Base-by-base conservation (phyloP, 192 early-diverging fungal species). In the Martensiomyces pterosporus region DNA sequence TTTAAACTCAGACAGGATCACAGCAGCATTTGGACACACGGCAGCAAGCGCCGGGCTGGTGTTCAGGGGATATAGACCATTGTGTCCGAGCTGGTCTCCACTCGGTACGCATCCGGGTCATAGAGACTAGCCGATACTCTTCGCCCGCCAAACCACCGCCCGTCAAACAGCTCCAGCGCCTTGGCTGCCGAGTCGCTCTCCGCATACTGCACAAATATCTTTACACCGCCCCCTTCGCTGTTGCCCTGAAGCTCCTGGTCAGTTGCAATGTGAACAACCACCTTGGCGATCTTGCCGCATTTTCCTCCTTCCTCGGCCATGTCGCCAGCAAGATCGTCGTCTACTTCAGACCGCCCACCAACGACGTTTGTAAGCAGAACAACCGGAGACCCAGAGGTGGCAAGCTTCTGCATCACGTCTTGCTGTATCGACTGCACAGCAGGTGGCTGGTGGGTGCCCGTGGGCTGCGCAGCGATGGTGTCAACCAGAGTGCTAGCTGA, bases 61-160 rank as follows among this genome's bases (percentile, higher is more conserved):
- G 29, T 22, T 22, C 50, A 57, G 10, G 71, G 71, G 6, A 75
- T 68, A 21, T 55, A 75, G 9, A 75, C 60, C 64, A 75, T 67
- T 3, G 71, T 75, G 23, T 75, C 71, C 2, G 71, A 19, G 43
- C 72, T 68, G 7, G 72, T 75, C 22, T 75, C 23, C 43, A 60
- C 47, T 53, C 65, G 64, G 44, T 55, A 88, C 22, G 62, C 70
- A 40, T 82, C 75, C 16, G 51, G 39, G 18, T 85, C 86, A 43
- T 71, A 85, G 23, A 83, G 69, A 7, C 66, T 49, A 2, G 89
- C 90, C 3, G 62, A 50, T 24, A 94, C 67, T 24, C 77, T 82
- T 37, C 85, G 77, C 7, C 90, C 89, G 26, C 84, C 90, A 68
- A 94, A 94, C 77, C 82, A 92, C 24, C 92, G 82, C 21, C 83